Percentiles rank a stretch among this genome's conserved stretches.
phyloP scores from a whole-genome alignment of 2,329 filamentous ascomycete genomes.

The Pseudocercospora crystallina region DNA sequence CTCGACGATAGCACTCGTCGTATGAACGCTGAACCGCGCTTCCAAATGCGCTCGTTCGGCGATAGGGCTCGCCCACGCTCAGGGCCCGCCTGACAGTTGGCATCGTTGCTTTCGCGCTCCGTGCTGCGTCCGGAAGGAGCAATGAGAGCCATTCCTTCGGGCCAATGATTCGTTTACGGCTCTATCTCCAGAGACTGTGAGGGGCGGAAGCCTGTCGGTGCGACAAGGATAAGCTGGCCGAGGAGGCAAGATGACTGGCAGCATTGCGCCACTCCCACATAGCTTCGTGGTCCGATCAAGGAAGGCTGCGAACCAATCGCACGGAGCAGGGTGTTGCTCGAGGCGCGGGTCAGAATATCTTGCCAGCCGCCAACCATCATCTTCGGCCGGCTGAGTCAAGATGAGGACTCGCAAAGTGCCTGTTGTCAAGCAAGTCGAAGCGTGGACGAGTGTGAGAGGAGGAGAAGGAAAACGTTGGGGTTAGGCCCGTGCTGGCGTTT shows the following conservation, averaged over 20 bases:
- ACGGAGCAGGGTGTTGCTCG: slow-evolving; percentile 12
- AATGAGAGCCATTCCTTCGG: slow-evolving; percentile 12
- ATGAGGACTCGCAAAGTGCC: slow-evolving; percentile 9
- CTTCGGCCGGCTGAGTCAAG: slow-evolving; percentile 13
- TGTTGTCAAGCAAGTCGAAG: slow-evolving; percentile 1
- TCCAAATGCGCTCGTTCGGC: neutral
- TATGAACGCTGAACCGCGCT: neutral
- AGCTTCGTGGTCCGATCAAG: no score
- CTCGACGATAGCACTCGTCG: neutral
- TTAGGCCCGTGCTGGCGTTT: slow-evolving; percentile 15
- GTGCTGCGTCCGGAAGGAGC: slow-evolving; percentile 10
- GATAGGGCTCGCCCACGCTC: neutral
- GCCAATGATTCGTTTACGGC: slow-evolving; percentile 18
- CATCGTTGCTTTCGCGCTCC: slow-evolving; percentile 1
- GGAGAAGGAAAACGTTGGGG: slow-evolving; percentile 2
- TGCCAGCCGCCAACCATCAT: slow-evolving; percentile 16
- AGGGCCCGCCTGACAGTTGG: slow-evolving; percentile 1
- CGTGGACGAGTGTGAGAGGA: slow-evolving; percentile 3
- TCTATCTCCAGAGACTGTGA: slow-evolving; percentile 15
- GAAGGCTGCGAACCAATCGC: slow-evolving; percentile 11
- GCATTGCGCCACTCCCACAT: slow-evolving; percentile 17
- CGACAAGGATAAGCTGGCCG: slow-evolving; percentile 17
- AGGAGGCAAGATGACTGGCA: slow-evolving; percentile 21
- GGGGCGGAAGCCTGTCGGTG: slow-evolving; percentile 15
- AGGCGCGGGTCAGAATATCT: slow-evolving; percentile 20